Evolutionary conservation across 2,329 filamentous ascomycete species (phyloP), one percentile per base, ranked within the genome.

Genomic region (Cryphonectria radicalis): DNA sequence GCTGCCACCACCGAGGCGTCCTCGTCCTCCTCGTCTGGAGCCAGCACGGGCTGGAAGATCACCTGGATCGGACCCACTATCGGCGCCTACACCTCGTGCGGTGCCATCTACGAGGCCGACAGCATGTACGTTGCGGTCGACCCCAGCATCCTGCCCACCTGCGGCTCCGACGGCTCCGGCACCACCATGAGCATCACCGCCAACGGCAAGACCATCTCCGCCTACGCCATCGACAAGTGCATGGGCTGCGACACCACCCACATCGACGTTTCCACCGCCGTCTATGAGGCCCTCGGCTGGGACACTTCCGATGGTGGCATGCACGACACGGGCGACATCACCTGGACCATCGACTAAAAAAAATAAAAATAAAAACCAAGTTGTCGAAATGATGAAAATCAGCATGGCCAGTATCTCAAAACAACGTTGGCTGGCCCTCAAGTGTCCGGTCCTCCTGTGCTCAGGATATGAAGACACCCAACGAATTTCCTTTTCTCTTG

Each of bases 71-170:
- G 67, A 59, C 59, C 60, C 70, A 74, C 74, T 70, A 73, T 76
- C 40, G 69, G 75, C 70, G 74, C 75, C 70, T 78, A 63, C 73
- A 65, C 75, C 70, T 73, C 78, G 46, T 74, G 76, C 67, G 76
- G 77, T 66, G 71, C 75, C 75, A 42, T 84, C 80, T 80, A 81
- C 82, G 77, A 78, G 0, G 93, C 93, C 73, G 88, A 94, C 66
- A 85, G 93, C 75, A 96, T 93, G 72, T 95, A 89, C 85, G 97
- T 93, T 83, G 82, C 85, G 57, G 84, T 91, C 64, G 93, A 91
- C 59, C 78, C 92, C 11, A 91, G 91, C 72, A 35, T 69, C 22
- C 67, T 69, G 13, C 63, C 63, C 43, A 81, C 91, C 32, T 96
- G 93, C 78, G 93, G 92, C 68, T 80, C 79, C 53, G 87, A 89